Evolutionary conservation across 371 early-diverging fungal species (phyloP).

Genomic region (Choanephora cucurbitarum): DNA sequence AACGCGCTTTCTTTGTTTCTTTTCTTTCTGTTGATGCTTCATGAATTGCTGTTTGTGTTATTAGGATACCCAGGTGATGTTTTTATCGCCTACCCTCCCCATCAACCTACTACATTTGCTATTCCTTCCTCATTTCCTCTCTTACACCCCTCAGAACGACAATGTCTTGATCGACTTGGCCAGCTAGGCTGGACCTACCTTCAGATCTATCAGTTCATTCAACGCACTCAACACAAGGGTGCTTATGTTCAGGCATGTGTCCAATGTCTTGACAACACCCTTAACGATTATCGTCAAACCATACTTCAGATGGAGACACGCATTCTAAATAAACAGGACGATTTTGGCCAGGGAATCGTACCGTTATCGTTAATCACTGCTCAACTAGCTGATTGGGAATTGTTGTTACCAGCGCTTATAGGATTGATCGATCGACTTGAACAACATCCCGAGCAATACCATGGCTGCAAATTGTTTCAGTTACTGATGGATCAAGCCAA

Average conservation of each 20-base stretch:
- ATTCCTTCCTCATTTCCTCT: constrained; percentile 62
- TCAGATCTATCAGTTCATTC: constrained; percentile 48
- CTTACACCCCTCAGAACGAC: constrained; percentile 72
- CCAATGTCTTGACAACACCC: constrained; percentile 48
- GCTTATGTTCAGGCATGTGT: constrained; percentile 57
- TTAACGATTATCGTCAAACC: constrained; percentile 56
- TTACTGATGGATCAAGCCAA: constrained; percentile 56
- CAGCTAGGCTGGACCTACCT: constrained; percentile 64
- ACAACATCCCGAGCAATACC: constrained; percentile 33
- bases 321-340: constrained; percentile 50
- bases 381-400: constrained; percentile 42
- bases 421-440: constrained; percentile 32
- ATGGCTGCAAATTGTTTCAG: constrained; percentile 59
- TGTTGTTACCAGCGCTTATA: constrained; percentile 48
- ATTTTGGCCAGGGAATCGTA: constrained; percentile 44
- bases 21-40: constrained; percentile 59
- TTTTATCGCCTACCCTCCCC: constrained; percentile 60
- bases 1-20: background rate
- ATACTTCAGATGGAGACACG: constrained; percentile 61
- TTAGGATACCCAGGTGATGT: constrained; percentile 72
- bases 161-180: constrained; percentile 62
- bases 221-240: constrained; percentile 27
- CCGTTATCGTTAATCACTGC: constrained; percentile 51
- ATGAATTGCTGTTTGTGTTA: constrained; percentile 75
- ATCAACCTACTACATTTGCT: constrained; percentile 54